Base-by-base conservation (phyloP, 371 early-diverging fungal species). In the Actinomortierella wolfii region DNA sequence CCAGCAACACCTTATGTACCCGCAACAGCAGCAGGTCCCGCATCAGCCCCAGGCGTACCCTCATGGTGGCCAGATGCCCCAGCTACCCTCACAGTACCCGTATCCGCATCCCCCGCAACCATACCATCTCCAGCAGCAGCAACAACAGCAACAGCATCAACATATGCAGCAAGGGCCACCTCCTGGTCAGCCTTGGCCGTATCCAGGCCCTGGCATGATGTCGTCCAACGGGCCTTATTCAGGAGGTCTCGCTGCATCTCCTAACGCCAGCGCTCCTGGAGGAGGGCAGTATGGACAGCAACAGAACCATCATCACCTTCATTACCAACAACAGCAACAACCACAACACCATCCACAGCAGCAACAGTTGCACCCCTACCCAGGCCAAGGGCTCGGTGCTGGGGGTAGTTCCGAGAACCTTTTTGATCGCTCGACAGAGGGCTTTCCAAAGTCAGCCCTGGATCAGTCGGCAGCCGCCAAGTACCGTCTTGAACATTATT, bases 391-490 rank as follows among this genome's bases (percentile, higher is more conserved):
- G 2, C 56, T 46, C 15, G 67, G 60, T 23, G 57, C 67, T 6
- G 48, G 59, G 18, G 56, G 53, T 8, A 69, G 69, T 25, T 15
- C 69, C 46, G 69, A 69, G 57, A 24, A 69, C 29, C 60, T 69
- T n/a, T 57, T 52, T 62, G 75, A 81, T 48, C 83, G 90, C 28
- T 83, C 86, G 11, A 86, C 88, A 0, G 86, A 86, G 57, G 87
- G 86, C 1, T 82, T 92, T 43, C 86, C 95, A 24, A 83, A 89
- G 65, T 80, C 86, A 54, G 86, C 90, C 1, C 62, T 95, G 17
- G 97, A 98, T 53, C 86, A 93, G 66, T 90, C 94, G 9, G 88
- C 94, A 0, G 89, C 89, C 15, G 95, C 96, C 25, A 96, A 94
- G 78, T 81, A 91, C 47, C 90, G 92, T 53, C 82, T 97, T 23